Evolutionary conservation across 148 eudicot genomes (phyloP).

Genomic region (Amaranthus hypochondriacus): DNA sequence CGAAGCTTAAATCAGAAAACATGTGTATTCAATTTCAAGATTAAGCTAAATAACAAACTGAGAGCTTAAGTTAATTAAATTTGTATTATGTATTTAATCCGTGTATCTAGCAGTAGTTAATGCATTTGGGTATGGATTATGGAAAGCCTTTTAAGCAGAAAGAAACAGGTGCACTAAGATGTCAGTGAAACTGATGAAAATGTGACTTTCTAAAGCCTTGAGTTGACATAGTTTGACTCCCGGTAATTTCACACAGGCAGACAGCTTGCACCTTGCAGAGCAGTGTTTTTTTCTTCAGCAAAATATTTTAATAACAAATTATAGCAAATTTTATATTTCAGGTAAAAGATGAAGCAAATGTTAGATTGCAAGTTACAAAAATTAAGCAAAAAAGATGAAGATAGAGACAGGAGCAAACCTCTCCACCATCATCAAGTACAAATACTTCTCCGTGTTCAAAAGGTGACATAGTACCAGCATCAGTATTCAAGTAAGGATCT

Average conservation of each 20-base stretch:
- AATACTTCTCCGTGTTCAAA: conserved; percentile 96
- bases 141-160: background rate
- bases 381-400: background rate
- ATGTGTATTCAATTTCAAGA: background rate
- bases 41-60: background rate
- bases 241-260: background rate
- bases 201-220: background rate
- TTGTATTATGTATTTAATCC: background rate
- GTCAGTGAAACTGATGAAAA: background rate
- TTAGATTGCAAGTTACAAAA: background rate
- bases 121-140: too few relatives aligned
- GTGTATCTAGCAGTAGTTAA: background rate
- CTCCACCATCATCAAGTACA: conserved; percentile 97
- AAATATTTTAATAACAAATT: background rate
- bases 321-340: background rate
- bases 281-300: background rate
- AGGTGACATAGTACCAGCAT: conserved; percentile 98
- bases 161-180: conserved; percentile 1
- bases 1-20: background rate
- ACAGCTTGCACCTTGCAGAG: background rate
- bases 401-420: conserved; percentile 43
- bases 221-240: background rate
- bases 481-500: conserved; percentile 97
- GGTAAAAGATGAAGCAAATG: background rate
- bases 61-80: too few relatives aligned